phyloP scores from a whole-genome alignment of 192 early-diverging fungal genomes.

The Coemansia sp. region DNA sequence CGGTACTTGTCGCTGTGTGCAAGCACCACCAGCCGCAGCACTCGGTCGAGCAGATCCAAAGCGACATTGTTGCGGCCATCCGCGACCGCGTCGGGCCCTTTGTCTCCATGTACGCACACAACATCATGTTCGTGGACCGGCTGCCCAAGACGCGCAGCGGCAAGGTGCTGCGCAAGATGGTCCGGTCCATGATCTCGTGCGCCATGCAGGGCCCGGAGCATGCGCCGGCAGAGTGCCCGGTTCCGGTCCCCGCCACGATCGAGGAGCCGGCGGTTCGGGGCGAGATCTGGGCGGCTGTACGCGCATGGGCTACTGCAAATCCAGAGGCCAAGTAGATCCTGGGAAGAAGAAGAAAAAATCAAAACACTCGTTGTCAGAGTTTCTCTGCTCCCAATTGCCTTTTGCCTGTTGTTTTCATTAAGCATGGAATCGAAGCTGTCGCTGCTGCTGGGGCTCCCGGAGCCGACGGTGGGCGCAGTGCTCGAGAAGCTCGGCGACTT shows the following conservation, averaged over 20 bases:
- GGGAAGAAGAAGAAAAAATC: no score
- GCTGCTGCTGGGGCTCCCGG: conserved; percentile 21
- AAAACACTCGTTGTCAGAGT: no score
- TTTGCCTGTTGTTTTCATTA: no score
- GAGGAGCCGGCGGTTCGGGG: conserved; percentile 60
- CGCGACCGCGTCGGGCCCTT: conserved; percentile 72
- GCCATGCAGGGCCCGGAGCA: background rate
- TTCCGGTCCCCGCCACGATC: conserved; percentile 68
- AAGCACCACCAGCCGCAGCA: conserved; percentile 2
- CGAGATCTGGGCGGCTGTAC: conserved; percentile 53
- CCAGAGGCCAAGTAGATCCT: no score
- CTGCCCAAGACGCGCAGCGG: conserved; percentile 84
- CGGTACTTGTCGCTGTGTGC: conserved; percentile 56
- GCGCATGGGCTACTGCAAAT: no score
- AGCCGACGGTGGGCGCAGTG: conserved; percentile 10
- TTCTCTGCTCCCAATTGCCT: no score
- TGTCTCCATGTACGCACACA: conserved; percentile 65
- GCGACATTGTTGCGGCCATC: conserved; percentile 56
- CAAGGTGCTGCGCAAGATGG: conserved; percentile 73
- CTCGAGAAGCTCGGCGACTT: conserved; percentile 17
- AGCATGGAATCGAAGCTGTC: conserved; percentile 28
- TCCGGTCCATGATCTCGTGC: conserved; percentile 62
- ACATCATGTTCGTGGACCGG: conserved; percentile 57
- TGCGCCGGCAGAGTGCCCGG: conserved; percentile 21
- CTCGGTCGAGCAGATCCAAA: conserved; percentile 9